Conservation (phyloP, 139 green algal species). For the Zygnema circumcarinatum region DNA sequence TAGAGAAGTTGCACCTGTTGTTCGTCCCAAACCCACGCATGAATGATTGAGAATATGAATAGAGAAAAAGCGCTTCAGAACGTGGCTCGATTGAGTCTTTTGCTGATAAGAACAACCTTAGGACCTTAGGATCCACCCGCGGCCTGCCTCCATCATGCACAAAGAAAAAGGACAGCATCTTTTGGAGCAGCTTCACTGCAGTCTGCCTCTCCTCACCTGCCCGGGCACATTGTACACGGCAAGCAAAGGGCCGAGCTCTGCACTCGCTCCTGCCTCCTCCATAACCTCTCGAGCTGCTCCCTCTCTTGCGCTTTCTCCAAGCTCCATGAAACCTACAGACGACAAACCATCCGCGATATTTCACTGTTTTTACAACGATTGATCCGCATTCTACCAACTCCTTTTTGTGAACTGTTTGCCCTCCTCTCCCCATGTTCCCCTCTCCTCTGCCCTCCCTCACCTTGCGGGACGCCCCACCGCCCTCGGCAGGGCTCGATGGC, state of each 20-base stretch:
- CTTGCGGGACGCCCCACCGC: conserved; percentile 72
- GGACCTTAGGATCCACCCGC: too few species aligned
- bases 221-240: conserved; percentile 53
- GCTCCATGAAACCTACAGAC: conserved; percentile 86
- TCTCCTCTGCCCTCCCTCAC: neutral
- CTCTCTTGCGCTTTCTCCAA: conserved; percentile 70
- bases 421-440: neutral
- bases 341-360: conserved; percentile 53
- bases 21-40: too few species aligned
- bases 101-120: too few species aligned
- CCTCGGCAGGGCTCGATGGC: conserved; percentile 88
- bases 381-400: too few species aligned
- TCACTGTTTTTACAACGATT: neutral
- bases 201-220: too few species aligned
- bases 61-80: too few species aligned
- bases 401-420: too few species aligned
- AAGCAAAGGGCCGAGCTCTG: conserved; percentile 28
- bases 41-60: too few species aligned
- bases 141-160: too few species aligned
- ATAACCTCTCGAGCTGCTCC: conserved; percentile 75
- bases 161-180: too few species aligned
- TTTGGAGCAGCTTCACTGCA: too few species aligned
- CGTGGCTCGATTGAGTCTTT: too few species aligned
- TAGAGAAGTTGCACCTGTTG: neutral
- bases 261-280: conserved; percentile 74